Evolutionary conservation across 1,139 yeast species (phyloP), one percentile per base, ranked within the genome.

Genomic region (Sugiyamaella paludigena): DNA sequence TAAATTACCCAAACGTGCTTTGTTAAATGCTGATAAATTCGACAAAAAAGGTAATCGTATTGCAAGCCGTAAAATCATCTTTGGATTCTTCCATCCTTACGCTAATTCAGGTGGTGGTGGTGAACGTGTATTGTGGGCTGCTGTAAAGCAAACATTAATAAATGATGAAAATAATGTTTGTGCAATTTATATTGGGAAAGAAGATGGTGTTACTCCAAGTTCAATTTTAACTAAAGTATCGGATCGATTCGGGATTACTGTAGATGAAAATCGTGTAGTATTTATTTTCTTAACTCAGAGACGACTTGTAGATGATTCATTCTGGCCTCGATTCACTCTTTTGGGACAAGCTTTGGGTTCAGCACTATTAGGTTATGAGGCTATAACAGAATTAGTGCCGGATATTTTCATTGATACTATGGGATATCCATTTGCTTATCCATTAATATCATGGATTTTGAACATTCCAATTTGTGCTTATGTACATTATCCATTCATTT

Each of bases 101-200:
- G 91, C 97, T 56, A 87, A 87, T 65, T 94, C 96, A 41, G 96
- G 96, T 35, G 98, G 98, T 15, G 99, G 99, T 35, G 99, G 99
- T 24, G 99, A 94, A 66, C 78, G 95, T 45, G 98, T 94, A 0
- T 73, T 94, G 40, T 94, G 98, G 98, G 89, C 87, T 49, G 96
- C 97, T 0, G 87, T 92, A 6, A 76, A 80, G 57, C 77, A 84
- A 26, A 87, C 96, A 0, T 71, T 91, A 52, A 60, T 67, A 9
- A 71, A 75, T 34, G 75, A 76, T 54, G 70, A 71, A 5, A 66
- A 68, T 37, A 80, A 82, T 58, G 70, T 87, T n/a, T 87, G 80
- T 8, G 83, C 80, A 3, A 73, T 94, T 7, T 94, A 92, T 65
- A 85, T 96, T 19, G 87, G 88, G 16, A 85, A 83, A 56, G 61